Evolutionary conservation across 108 stramenopile genomes (phyloP), one percentile per base, ranked within the genome.

Genomic region (Tribonema minus): DNA sequence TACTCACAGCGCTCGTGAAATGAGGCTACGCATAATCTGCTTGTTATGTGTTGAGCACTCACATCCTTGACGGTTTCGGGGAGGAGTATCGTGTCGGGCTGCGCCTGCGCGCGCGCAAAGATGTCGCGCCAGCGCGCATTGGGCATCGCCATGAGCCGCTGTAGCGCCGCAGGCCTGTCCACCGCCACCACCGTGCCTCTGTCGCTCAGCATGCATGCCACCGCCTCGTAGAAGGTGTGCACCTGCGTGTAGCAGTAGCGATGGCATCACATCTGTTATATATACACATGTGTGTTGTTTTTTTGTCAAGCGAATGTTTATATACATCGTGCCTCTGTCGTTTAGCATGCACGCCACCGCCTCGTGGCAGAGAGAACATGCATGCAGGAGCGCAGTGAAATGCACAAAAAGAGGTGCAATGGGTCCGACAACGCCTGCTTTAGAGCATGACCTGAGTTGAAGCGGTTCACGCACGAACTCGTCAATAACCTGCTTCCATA

Each of bases 181-280:
- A 96, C 76, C 2, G 89, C 86, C 12, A 93, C 89, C 9, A 89
- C 71, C 20, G 90, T 89, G 15, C 93, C 94, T 65, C 87, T 90
- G 80, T 98, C 96, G 64, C 90, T 92, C 30, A 99, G 82, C 93
- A 99, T 94, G 61, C 83, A 88, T 2, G 93, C 98, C 36, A 92
- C 93, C 32, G 98, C 92, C 90, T 98, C 96, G 88, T 97, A 99
- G 85, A 99, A 98, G 23, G 96, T 92, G 74, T 97, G 93, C 26
- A 97, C 90, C 75, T 76, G n/a, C n/a, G n/a, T n/a, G 33, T 29
- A 26, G 28, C 63, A 64, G 28, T 64, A 29, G 63, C 28, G 15
- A 28, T 64, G 25, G 15, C 28, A 64, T n/a, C n/a, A n/a, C n/a
- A n/a, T n/a, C n/a, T n/a, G n/a, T n/a, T n/a, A n/a, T n/a, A n/a